phyloP scores from a whole-genome alignment of 2,329 filamentous ascomycete genomes.

The Calcarisporium arbuscula region DNA sequence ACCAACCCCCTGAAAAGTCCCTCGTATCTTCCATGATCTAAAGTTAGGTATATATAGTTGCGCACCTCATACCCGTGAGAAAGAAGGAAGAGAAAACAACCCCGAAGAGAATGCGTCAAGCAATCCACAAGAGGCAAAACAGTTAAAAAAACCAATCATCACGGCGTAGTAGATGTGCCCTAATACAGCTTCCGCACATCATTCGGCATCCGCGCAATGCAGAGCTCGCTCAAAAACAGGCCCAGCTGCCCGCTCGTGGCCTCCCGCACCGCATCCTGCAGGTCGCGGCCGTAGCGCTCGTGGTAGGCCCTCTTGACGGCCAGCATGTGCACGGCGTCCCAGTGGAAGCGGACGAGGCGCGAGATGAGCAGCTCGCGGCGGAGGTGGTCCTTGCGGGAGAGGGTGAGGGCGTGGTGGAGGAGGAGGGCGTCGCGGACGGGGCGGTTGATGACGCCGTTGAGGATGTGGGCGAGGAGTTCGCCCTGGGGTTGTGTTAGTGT shows the following conservation, averaged over 20 bases:
- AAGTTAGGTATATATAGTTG: no score
- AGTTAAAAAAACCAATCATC: background rate
- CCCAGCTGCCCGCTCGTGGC: constrained; percentile 73
- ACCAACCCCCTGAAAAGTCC: no score
- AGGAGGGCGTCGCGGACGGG: constrained; percentile 89
- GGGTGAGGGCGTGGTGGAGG: constrained; percentile 80
- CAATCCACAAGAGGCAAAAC: background rate
- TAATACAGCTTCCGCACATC: constrained; percentile 50
- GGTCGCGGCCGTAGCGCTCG: constrained; percentile 65
- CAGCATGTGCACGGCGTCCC: constrained; percentile 79
- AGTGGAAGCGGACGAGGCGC: constrained; percentile 82
- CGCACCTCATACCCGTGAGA: background rate
- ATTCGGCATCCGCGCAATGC: constrained; percentile 54
- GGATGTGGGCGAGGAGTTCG: constrained; percentile 87
- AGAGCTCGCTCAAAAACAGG: constrained; percentile 66
- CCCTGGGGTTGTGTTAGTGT: constrained; percentile 49
- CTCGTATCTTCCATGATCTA: no score
- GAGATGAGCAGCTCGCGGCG: constrained; percentile 84
- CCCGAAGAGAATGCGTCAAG: background rate
- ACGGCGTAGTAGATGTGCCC: no score
- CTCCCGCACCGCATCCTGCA: constrained; percentile 73
- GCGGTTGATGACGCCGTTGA: constrained; percentile 94
- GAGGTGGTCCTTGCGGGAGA: constrained; percentile 62
- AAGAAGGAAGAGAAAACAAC: background rate
- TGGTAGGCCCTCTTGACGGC: constrained; percentile 74